These are phyloP conservation scores for Termitomyces sp. DNA, from an alignment of 768 basidiomycete genomes.

Conservation along the genomic window DNA sequence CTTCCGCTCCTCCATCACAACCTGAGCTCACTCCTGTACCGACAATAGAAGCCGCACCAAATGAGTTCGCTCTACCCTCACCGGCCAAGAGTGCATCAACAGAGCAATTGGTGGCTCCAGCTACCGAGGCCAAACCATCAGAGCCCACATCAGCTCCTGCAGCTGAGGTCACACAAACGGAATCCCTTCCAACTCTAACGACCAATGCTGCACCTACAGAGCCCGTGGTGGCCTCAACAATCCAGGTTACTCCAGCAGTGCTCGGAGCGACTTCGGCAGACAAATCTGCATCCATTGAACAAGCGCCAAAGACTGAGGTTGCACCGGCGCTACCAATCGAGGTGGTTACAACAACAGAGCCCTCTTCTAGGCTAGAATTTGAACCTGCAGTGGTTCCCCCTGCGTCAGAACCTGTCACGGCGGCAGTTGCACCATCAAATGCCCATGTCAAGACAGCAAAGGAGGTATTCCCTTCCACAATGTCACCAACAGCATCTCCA, in stretches of 20 bases:
- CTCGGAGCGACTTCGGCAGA: not conserved
- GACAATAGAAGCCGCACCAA: not conserved
- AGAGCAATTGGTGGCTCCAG: not conserved
- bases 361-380: not conserved
- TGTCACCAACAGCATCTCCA: constrained; percentile 18
- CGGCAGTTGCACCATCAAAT: not conserved
- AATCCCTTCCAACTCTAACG: not conserved
- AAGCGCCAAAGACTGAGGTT: not conserved
- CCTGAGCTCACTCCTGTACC: not conserved
- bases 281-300: not conserved
- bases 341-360: not conserved
- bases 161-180: not conserved
- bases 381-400: not conserved
- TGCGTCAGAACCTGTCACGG: not conserved
- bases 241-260: not conserved
- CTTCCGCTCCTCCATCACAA: not conserved
- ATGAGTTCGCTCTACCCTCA: not conserved
- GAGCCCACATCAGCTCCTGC: not conserved
- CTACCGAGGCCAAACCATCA: not conserved
- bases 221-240: not conserved
- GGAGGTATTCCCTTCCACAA: constrained; percentile 23
- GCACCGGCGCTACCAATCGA: not conserved
- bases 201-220: not conserved
- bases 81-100: not conserved
- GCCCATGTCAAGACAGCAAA: constrained; percentile 2